Evolutionary conservation across 345 rosid genomes (phyloP), one percentile per base, ranked within the genome.

Genomic region (Moricandia arvensis): DNA sequence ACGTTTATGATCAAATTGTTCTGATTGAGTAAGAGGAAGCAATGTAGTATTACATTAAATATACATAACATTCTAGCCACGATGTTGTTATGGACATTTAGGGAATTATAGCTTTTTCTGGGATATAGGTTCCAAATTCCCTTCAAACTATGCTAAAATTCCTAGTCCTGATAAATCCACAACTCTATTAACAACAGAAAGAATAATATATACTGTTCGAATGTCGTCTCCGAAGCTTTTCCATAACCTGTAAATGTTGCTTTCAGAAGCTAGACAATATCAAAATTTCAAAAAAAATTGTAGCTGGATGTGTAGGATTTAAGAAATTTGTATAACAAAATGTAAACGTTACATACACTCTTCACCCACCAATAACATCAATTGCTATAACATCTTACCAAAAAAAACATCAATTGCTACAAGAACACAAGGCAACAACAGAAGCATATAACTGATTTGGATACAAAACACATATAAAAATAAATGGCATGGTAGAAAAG

Each of bases 381-480:
- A 21, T 21, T 21, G 24, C 24, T 21, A 21, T 21, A 21, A 21
- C 24, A 21, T 21, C 24, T 21, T 21, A 21, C 24, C 24, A n/a
- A n/a, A n/a, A n/a, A 21, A 21, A 21, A 21, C 24, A 21, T 21
- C n/a, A 21, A 21, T 21, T 0, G 24, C 24, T 62, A 76, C 18
- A 63, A 68, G 33, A 69, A 62, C 69, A 53, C 55, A 63, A 63
- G n/a, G 35, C 15, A 64, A 64, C 67, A 71, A 77, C 47, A 66
- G 5, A 49, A 60, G 18, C 51, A 29, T 30, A 71, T 62, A 72
- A 37, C 1, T 24, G 63, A 66, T 24, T 24, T 15, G 33, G 9
- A 72, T 61, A 77, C 67, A 64, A 49, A 53, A 34, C 24, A 43
- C 21, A n/a, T n/a, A n/a, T n/a, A 21, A 57, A 43, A 41, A 6